Base-by-base conservation (phyloP, 2,329 filamentous ascomycete genomes). In the Blastomyces parvus region DNA sequence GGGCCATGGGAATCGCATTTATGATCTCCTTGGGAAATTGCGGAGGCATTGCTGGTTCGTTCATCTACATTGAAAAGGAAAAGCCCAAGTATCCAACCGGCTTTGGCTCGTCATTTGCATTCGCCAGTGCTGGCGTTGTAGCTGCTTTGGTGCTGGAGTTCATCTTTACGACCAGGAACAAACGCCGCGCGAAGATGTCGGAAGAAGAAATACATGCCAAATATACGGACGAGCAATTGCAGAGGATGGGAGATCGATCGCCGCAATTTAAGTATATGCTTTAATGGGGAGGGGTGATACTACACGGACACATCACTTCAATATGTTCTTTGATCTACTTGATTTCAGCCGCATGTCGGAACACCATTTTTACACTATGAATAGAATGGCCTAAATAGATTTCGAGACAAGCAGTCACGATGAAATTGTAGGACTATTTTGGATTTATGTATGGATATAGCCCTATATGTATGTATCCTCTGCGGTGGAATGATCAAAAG, bases 1-100 rank as follows among this genome's bases (percentile, higher is more conserved):
- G 78, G 22, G 75, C 76, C 14, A 74, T 79, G 58, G 74, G 74
- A 1, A 78, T 79, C 50, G 78, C 70, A 0, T 75, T 74, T 27
- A 64, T 79, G 0, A 74, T 79, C 9, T 75, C 74, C n/a, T 65
- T 74, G 33, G 77, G 77, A 2, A 75, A 77, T 62, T 69, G 69
- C n/a, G 74, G 74, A 27, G 73, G 75, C 3, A 67, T 77, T 8
- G 67, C 74, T 30, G 73, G 73, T 2, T 71, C 69, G 22, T 74
- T 69, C 44, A 74, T 76, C 30, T 76, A 73, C 62, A 61, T 66
- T 4, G 70, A 70, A 22, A 64, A 64, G 0, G 73, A 76, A 61
- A 67, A 64, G 11, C 74, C 73, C 1, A 66, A 61, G 48, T 75
- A 76, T 64, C 69, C 69, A 0, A 73, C 71, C 8, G 74, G 74